Conservation (phyloP, 2,329 filamentous ascomycete genomes). For the Calonectria pteridis region DNA sequence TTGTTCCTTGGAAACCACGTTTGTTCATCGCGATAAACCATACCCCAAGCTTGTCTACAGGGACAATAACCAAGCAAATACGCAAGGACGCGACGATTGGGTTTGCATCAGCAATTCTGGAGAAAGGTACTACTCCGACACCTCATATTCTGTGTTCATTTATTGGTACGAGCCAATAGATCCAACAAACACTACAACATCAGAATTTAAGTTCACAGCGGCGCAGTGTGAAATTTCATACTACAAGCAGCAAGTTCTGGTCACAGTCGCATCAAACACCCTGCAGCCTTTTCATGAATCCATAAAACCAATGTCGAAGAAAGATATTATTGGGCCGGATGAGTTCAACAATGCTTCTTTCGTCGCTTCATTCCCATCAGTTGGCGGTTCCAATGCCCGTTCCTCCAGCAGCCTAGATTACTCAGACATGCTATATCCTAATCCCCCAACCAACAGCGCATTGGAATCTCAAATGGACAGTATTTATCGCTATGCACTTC, state of each 20-base stretch:
- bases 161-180: not conserved
- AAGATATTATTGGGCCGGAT: not conserved
- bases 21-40: not conserved
- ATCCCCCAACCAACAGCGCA: not conserved
- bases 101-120: not conserved
- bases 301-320: not conserved
- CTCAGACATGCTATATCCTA: not conserved
- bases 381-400: no score
- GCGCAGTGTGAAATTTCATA: not conserved
- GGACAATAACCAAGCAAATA: not conserved
- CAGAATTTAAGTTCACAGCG: not conserved
- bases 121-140: not conserved
- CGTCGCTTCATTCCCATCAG: not conserved
- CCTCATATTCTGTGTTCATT: not conserved
- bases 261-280: not conserved
- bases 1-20: not conserved
- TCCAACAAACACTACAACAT: not conserved
- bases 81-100: not conserved
- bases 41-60: not conserved
- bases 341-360: not conserved
- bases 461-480: not conserved
- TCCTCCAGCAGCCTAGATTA: not conserved
- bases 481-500: not conserved
- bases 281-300: not conserved
- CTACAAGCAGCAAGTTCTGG: conserved; percentile 7